Evolutionary conservation across 805 yeast species (phyloP), one percentile per base, ranked within the genome.

Genomic region (Kuraishia molischiana): DNA sequence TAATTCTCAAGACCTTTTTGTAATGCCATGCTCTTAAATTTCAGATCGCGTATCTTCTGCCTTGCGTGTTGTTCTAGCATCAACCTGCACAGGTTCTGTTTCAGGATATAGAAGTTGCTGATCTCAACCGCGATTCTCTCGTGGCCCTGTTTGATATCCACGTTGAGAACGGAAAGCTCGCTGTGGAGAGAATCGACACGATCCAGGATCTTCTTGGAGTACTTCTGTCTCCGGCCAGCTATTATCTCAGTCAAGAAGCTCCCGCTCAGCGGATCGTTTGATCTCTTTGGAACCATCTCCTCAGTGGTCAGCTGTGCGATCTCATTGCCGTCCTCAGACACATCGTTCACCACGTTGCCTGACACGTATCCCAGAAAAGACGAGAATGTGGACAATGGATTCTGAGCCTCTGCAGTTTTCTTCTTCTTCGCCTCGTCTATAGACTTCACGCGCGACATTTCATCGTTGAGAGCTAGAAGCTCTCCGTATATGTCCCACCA

Each of bases 111-210:
- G 42, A 72, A 79, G 36, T 69, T 72, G 37, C 78, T 77, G 15
- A 79, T 59, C 51, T 78, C 82, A 36, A 74, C 68, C 1, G 89
- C 87, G 3, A 80, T 45, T 2, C 54, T 46, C 47, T 82, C 90
- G 53, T 82, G 84, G n/a, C 60, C 67, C 19, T 45, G 42, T 38
- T 67, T 73, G 19, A 82, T 66, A 3, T 67, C 74, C 15, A 50
- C 42, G 42, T 68, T 72, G 33, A 79, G 45, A 9, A 52, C 59
- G 42, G 64, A 46, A 31, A 80, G 52, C 30, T 60, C 61, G 24
- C 56, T 52, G 35, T 69, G 63, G 18, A 64, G 55, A n/a, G 64
- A 69, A 4, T 64, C 51, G 35, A 64, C 51, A 21, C 66, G 66
- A 3, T 54, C 45, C 4, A 66, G 40, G 4, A 75, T 42, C 28